Evolutionary conservation across 208 protist species (phyloP).

Genomic region (Leishmania tarentolae): DNA sequence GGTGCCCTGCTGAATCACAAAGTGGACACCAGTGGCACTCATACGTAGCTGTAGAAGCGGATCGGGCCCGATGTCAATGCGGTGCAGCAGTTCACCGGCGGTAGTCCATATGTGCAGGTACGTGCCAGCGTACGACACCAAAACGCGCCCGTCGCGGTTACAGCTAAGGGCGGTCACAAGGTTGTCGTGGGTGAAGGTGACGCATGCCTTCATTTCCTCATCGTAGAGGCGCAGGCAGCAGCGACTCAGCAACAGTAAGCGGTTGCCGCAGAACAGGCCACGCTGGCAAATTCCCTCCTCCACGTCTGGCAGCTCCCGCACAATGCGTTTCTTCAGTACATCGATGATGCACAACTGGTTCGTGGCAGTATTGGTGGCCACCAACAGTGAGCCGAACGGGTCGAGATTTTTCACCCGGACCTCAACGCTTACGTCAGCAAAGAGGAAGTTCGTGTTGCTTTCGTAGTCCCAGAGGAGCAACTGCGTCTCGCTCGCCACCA

Average conservation of each 20-base stretch:
- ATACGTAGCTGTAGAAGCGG: slow-evolving; percentile 65
- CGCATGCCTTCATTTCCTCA: slow-evolving; percentile 26
- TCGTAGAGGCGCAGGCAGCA: slow-evolving; percentile 59
- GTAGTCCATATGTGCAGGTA: slow-evolving; percentile 76
- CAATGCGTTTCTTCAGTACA: slow-evolving; percentile 60
- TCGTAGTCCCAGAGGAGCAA: slow-evolving; percentile 82
- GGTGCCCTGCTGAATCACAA: slow-evolving; percentile 59
- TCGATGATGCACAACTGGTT: slow-evolving; percentile 61
- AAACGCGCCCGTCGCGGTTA: slow-evolving; percentile 60
- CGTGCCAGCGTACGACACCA: slow-evolving; percentile 62
- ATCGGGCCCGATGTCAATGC: slow-evolving; percentile 51
- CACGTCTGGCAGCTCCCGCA: slow-evolving; percentile 49
- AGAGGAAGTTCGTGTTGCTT: slow-evolving; percentile 50
- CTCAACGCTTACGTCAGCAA: slow-evolving; percentile 46
- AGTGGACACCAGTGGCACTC: slow-evolving; percentile 51
- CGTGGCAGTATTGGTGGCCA: slow-evolving; percentile 39
- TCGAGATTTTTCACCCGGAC: slow-evolving; percentile 40
- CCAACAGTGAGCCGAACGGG: slow-evolving; percentile 53
- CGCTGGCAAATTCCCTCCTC: slow-evolving; percentile 39
- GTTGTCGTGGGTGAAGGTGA: slow-evolving; percentile 59
- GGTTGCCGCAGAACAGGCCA: slow-evolving; percentile 66
- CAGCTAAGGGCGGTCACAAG: slow-evolving; percentile 52
- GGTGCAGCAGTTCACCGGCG: slow-evolving; percentile 66
- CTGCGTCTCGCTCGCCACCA: slow-evolving; percentile 58
- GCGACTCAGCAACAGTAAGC: slow-evolving; percentile 47